Percentiles rank a stretch among this genome's conserved stretches.
Conservation (phyloP, 208 protist species). For the Crithidia expoeki region DNA sequence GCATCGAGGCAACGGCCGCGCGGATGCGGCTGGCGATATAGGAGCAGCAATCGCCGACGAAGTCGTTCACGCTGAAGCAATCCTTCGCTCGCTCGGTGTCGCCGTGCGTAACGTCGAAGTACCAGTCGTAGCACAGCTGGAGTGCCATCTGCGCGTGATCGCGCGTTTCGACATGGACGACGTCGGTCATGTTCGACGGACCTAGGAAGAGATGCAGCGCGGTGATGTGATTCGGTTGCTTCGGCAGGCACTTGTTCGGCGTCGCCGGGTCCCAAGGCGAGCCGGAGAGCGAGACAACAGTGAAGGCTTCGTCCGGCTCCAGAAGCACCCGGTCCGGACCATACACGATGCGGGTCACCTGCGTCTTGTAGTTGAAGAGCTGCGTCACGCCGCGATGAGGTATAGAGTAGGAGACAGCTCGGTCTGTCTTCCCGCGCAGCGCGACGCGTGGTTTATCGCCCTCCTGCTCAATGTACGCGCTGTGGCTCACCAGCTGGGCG, state of each 20-base stretch:
- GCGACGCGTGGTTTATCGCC: conserved; percentile 10
- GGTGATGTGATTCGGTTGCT: conserved; percentile 68
- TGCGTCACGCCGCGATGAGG: conserved; percentile 95
- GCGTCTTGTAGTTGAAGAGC: conserved; percentile 95
- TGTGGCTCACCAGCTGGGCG: conserved; percentile 43
- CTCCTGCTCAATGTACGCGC: conserved; percentile 45
- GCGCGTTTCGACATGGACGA: conserved; percentile 90
- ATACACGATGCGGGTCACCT: conserved; percentile 84
- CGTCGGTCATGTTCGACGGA: conserved; percentile 95
- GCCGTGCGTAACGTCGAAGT: conserved; percentile 78
- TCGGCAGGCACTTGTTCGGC: conserved; percentile 77
- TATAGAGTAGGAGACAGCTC: conserved; percentile 92
- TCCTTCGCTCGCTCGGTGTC: conserved; percentile 52
- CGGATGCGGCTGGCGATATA: conserved; percentile 88
- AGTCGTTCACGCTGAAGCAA: conserved; percentile 87
- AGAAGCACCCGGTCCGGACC: conserved; percentile 81
- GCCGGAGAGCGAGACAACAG: conserved; percentile 86
- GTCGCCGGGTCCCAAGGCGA: conserved; percentile 84
- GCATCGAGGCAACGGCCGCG: conserved; percentile 69
- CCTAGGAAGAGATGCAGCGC: conserved; percentile 90
- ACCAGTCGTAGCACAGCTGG: conserved; percentile 91
- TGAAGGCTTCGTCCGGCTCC: conserved; percentile 88
- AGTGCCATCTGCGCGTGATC: conserved; percentile 89
- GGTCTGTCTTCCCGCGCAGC: conserved; percentile 32
- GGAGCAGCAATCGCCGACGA: conserved; percentile 85